Evolutionary conservation across 1,139 yeast genomes (phyloP).

Genomic region (Hanseniaspora sp.): DNA sequence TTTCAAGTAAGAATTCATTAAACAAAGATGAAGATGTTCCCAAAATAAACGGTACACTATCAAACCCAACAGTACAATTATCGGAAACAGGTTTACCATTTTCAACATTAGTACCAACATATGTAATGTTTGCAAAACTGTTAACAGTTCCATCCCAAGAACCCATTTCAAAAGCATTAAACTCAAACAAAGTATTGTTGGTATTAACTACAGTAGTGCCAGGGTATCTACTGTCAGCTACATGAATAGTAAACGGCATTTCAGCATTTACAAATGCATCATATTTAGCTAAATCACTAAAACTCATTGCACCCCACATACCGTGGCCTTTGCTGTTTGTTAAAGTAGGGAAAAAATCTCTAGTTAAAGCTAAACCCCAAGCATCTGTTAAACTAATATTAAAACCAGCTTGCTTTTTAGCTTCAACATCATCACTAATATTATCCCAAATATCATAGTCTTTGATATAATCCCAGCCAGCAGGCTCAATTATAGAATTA

Average conservation of each 20-base stretch:
- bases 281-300: slow-evolving; percentile 50
- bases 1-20: slow-evolving; percentile 53
- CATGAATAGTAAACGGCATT: slow-evolving; percentile 78
- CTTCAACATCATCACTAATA: slow-evolving; percentile 32
- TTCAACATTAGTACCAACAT: slow-evolving; percentile 56
- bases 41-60: slow-evolving; percentile 63
- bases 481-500: slow-evolving; percentile 44
- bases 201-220: slow-evolving; percentile 43
- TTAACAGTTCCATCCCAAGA: slow-evolving; percentile 75
- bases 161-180: slow-evolving; percentile 75
- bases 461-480: slow-evolving; percentile 50
- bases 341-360: slow-evolving; percentile 40
- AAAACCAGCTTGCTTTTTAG: slow-evolving; percentile 65
- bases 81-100: slow-evolving; percentile 42
- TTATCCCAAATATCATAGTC: slow-evolving; percentile 44
- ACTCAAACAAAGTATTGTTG: slow-evolving; percentile 68
- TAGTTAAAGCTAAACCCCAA: slow-evolving; percentile 81
- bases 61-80: slow-evolving; percentile 56
- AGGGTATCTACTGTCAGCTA: slow-evolving; percentile 71
- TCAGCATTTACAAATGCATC: slow-evolving; percentile 45
- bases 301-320: slow-evolving; percentile 40
- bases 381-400: slow-evolving; percentile 72
- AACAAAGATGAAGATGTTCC: slow-evolving; percentile 75
- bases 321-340: slow-evolving; percentile 28
- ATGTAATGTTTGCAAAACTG: slow-evolving; percentile 56